A percentile compares a stretch with the other conserved stretches of the same genome.
phyloP scores from a whole-genome alignment of 2,329 filamentous ascomycete genomes.

The Zymoseptoria pseudotritici region DNA sequence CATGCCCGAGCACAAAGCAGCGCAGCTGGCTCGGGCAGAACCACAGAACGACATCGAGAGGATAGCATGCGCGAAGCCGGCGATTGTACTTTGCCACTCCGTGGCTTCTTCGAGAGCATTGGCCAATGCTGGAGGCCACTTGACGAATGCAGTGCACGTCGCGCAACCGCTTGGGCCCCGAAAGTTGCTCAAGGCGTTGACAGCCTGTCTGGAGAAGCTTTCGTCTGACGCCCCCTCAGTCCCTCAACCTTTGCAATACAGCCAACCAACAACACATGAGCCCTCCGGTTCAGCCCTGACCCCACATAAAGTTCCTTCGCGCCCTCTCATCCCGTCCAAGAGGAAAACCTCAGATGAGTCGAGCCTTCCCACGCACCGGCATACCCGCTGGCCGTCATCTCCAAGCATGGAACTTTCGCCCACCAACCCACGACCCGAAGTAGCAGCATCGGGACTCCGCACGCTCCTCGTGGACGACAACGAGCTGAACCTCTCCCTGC shows the following conservation, averaged over 20 bases:
- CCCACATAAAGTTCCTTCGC: neutral
- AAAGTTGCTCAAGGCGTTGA: conserved; percentile 6
- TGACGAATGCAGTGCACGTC: neutral
- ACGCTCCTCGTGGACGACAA: conserved; percentile 27
- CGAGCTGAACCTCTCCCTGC: conserved; percentile 23
- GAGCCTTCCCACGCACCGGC: neutral
- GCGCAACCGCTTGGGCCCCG: conserved; percentile 9
- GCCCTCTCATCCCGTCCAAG: neutral
- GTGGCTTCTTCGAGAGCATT: neutral
- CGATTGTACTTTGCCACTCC: neutral
- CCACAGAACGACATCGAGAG: neutral
- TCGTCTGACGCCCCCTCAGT: neutral
- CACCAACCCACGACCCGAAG: neutral
- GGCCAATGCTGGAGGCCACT: neutral
- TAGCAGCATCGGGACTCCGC: neutral
- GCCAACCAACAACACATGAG: neutral
- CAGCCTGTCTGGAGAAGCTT: conserved; percentile 1
- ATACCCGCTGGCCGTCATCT: neutral
- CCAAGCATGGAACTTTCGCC: neutral
- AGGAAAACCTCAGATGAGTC: neutral
- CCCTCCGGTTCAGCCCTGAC: neutral
- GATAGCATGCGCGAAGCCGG: neutral
- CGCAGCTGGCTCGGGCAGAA: neutral
- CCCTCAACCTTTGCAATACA: neutral
- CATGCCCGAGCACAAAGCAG: neutral